Evolutionary conservation across 352 stramenopile species (phyloP).

Genomic region (Aphanomyces stellatus): DNA sequence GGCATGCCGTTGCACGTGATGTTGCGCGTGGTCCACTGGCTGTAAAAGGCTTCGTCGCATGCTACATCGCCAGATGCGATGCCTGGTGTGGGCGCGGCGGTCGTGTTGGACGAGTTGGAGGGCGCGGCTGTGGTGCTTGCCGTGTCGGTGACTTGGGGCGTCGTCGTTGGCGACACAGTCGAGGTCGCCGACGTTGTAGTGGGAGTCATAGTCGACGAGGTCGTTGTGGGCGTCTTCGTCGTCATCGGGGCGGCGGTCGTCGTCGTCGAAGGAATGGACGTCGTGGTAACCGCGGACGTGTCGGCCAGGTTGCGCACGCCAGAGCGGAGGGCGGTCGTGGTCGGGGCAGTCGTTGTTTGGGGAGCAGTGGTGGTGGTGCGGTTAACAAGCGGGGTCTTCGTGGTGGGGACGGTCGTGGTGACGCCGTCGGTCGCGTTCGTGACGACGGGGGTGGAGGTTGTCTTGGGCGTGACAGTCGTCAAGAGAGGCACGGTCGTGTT

Average conservation of each 20-base stretch:
- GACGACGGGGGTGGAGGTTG: background rate
- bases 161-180: background rate
- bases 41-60: conserved; percentile 70
- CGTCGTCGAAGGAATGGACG: background rate
- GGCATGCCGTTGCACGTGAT: conserved; percentile 43
- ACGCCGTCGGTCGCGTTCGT: background rate
- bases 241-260: background rate
- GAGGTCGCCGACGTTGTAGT: background rate
- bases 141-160: background rate
- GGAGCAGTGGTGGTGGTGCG: background rate
- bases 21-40: conserved; percentile 50
- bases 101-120: background rate
- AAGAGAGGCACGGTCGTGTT: no score
- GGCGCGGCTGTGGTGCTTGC: background rate
- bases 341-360: background rate
- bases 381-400: background rate
- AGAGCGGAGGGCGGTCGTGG: no score
- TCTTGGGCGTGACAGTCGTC: background rate
- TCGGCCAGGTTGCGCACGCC: no score
- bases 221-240: background rate
- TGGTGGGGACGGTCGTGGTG: background rate
- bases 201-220: background rate
- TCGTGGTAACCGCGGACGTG: background rate
- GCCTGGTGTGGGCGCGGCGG: background rate
- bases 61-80: conserved; percentile 29